Percentiles rank a stretch among this genome's conserved stretches.
These are phyloP conservation scores for Delphinella strobiligena DNA, from an alignment of 2,329 filamentous ascomycete genomes.

Conservation along the genomic window DNA sequence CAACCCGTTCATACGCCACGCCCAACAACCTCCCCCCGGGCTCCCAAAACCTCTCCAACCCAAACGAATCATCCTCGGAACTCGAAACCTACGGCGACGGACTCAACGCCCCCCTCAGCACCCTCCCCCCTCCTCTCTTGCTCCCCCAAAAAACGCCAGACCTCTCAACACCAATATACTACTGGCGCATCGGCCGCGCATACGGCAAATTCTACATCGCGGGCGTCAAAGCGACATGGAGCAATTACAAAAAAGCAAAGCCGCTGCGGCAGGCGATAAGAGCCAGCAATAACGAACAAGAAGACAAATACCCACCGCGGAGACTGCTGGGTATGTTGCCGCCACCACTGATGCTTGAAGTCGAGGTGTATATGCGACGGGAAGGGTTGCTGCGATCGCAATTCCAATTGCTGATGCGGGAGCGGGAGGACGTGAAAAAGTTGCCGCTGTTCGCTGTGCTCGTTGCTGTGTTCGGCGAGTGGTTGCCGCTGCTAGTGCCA, in stretches of 20 bases:
- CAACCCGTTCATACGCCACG: too few relatives aligned
- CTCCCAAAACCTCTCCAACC: too few relatives aligned
- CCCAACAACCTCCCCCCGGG: too few relatives aligned
- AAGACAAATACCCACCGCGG: not conserved
- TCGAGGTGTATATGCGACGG: constrained; percentile 3
- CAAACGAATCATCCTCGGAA: too few relatives aligned
- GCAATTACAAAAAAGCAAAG: constrained; percentile 43
- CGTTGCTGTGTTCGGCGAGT: constrained; percentile 69
- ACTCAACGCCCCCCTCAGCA: constrained; percentile 62
- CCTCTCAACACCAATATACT: constrained; percentile 39
- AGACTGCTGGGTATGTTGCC: not conserved
- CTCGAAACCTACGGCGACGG: constrained; percentile 12
- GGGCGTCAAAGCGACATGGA: constrained; percentile 62
- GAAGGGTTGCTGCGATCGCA: constrained; percentile 47
- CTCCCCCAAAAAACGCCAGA: constrained; percentile 43
- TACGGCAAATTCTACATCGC: constrained; percentile 81
- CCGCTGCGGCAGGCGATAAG: constrained; percentile 3
- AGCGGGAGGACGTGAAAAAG: constrained; percentile 59
- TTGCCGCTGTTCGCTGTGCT: constrained; percentile 68
- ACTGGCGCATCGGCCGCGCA: constrained; percentile 55
- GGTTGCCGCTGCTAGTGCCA: constrained; percentile 69
- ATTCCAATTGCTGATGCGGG: constrained; percentile 58
- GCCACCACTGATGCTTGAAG: not conserved
- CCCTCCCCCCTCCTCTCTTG: constrained; percentile 57
- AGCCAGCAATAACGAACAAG: not conserved